phyloP scores from a whole-genome alignment of 805 yeast species.

The Starmerella vaccinii region DNA sequence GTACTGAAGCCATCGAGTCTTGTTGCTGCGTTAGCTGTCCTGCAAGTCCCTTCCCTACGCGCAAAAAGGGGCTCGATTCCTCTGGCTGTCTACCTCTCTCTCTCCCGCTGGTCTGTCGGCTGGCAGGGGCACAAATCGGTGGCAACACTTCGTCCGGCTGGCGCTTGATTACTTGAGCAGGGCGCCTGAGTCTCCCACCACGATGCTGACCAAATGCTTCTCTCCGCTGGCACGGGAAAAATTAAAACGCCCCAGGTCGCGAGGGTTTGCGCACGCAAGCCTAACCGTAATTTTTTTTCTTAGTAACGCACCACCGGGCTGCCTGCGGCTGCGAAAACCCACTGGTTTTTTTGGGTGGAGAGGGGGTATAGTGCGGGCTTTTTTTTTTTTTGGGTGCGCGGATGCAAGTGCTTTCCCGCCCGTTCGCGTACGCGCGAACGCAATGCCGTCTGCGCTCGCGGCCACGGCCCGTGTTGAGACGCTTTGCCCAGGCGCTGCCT shows the following conservation, averaged over 20 bases:
- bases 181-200: background rate
- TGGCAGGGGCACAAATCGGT: background rate
- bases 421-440: no score
- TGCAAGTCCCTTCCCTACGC: background rate
- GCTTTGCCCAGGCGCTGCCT: background rate
- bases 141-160: background rate
- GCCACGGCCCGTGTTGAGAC: background rate
- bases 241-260: no score
- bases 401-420: no score
- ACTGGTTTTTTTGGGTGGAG: no score
- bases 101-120: no score
- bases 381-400: no score
- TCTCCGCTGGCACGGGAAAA: background rate
- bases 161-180: slow-evolving; percentile 3
- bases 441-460: no score
- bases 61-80: background rate
- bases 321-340: no score
- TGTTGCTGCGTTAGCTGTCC: background rate
- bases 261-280: background rate
- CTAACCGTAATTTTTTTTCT: background rate
- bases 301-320: background rate
- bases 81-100: background rate
- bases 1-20: slow-evolving; percentile 4
- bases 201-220: background rate
- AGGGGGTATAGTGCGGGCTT: no score